Conservation (phyloP, 2,329 filamentous ascomycete species). For the Phialocephala sp. region DNA sequence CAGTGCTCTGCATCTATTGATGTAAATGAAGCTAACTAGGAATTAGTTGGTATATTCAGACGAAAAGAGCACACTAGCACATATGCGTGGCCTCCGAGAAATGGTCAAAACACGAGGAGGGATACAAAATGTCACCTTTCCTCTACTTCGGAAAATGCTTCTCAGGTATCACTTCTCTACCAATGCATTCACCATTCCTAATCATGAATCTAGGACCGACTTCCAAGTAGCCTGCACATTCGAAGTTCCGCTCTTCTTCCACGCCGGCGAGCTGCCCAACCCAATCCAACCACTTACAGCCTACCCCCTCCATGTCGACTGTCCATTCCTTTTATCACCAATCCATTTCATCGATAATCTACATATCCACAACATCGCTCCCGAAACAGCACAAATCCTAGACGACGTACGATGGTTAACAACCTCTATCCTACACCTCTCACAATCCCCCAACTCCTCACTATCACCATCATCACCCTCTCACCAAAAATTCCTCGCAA, state of each 20-base stretch:
- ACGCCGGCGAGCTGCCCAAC: conserved; percentile 26
- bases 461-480: background rate
- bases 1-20: conserved; percentile 24
- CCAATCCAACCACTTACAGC: conserved; percentile 20
- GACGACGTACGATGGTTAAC: conserved; percentile 38
- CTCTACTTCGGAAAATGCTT: conserved; percentile 32
- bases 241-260: conserved; percentile 41
- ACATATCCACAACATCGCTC: conserved; percentile 26
- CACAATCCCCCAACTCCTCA: background rate
- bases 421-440: conserved; percentile 5
- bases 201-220: conserved; percentile 37
- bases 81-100: conserved; percentile 43
- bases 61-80: conserved; percentile 40
- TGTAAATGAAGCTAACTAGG: conserved; percentile 11
- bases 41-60: conserved; percentile 37
- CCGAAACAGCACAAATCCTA: conserved; percentile 35
- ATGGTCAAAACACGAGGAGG: conserved; percentile 41
- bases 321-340: conserved; percentile 36
- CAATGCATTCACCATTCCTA: background rate
- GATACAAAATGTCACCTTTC: conserved; percentile 31
- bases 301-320: conserved; percentile 36
- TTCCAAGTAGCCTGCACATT: conserved; percentile 43
- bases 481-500: conserved; percentile 31
- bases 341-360: conserved; percentile 29
- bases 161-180: conserved; percentile 31